phyloP scores from a whole-genome alignment of 2,329 filamentous ascomycete genomes.

The Trichoderma aggressivum region DNA sequence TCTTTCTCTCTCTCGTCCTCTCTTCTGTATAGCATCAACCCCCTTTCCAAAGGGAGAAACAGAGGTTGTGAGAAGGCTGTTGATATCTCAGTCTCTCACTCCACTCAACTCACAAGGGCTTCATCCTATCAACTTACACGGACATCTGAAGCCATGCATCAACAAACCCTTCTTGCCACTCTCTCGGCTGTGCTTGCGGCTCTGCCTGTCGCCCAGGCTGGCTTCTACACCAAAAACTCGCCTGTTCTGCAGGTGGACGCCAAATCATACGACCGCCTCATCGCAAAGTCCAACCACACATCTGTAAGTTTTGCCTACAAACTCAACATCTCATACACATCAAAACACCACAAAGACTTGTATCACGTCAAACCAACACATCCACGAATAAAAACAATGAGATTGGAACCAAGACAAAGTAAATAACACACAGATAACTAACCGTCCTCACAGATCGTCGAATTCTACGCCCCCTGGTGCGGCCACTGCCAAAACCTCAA shows the following conservation, averaged over 20 bases:
- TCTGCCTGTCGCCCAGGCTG: conserved; percentile 62
- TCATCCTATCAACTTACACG: conserved; percentile 2
- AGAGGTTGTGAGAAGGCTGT: background rate
- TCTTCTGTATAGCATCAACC: background rate
- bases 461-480: conserved; percentile 98
- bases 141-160: conserved; percentile 46
- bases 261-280: conserved; percentile 76
- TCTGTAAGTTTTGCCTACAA: conserved; percentile 59
- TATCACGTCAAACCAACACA: background rate
- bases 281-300: conserved; percentile 86
- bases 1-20: background rate
- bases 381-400: background rate
- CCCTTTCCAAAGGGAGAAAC: background rate
- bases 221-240: conserved; percentile 81
- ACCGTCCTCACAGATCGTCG: conserved; percentile 50
- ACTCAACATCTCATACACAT: background rate
- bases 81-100: background rate
- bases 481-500: conserved; percentile 96
- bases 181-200: conserved; percentile 59
- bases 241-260: conserved; percentile 79
- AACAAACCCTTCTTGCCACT: conserved; percentile 45
- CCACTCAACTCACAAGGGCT: background rate
- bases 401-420: background rate
- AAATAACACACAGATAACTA: too few relatives aligned
- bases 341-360: background rate